Evolutionary conservation across 768 basidiomycete genomes (phyloP).

Genomic region (Auriculariales sp.): DNA sequence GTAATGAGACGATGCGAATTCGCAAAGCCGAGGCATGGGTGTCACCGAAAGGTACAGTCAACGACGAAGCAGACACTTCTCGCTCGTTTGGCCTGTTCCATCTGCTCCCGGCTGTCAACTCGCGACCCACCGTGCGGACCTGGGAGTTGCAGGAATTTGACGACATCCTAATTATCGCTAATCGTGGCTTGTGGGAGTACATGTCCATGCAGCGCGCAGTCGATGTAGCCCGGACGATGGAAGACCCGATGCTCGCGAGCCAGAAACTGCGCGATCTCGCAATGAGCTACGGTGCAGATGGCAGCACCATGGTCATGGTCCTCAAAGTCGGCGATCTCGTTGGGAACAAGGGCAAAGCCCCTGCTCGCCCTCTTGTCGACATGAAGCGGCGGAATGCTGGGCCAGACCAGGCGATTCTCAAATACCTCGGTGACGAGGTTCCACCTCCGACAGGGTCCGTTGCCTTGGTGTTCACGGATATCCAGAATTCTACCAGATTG

Average conservation of each 20-base stretch:
- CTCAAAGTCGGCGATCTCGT: slow-evolving; percentile 72
- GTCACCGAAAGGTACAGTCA: slow-evolving; percentile 77
- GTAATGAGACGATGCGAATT: slow-evolving; percentile 73
- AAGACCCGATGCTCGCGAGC: slow-evolving; percentile 77
- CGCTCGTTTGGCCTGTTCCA: slow-evolving; percentile 89
- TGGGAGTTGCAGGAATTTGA: slow-evolving; percentile 68
- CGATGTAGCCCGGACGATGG: slow-evolving; percentile 75
- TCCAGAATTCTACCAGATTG: slow-evolving; percentile 87
- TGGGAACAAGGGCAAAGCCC: slow-evolving; percentile 23
- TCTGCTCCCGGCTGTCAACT: slow-evolving; percentile 79
- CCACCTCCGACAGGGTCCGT: slow-evolving; percentile 75
- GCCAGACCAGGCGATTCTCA: slow-evolving; percentile 7
- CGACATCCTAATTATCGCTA: slow-evolving; percentile 93
- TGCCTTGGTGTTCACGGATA: slow-evolving; percentile 94
- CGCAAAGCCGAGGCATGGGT: slow-evolving; percentile 89
- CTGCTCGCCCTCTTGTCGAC: slow-evolving; percentile 15
- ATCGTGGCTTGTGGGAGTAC: slow-evolving; percentile 85
- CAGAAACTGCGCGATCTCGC: slow-evolving; percentile 95
- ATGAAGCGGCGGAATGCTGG: slow-evolving; percentile 12
- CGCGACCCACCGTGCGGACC: slow-evolving; percentile 62
- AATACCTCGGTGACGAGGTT: slow-evolving; percentile 56
- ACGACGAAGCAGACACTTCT: slow-evolving; percentile 85
- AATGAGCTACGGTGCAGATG: slow-evolving; percentile 89
- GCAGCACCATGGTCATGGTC: slow-evolving; percentile 97
- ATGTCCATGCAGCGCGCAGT: slow-evolving; percentile 92